Evolutionary conservation across 1,284 basidiomycete species (phyloP).

Genomic region (Cutaneotrichosporon cavernicola): DNA sequence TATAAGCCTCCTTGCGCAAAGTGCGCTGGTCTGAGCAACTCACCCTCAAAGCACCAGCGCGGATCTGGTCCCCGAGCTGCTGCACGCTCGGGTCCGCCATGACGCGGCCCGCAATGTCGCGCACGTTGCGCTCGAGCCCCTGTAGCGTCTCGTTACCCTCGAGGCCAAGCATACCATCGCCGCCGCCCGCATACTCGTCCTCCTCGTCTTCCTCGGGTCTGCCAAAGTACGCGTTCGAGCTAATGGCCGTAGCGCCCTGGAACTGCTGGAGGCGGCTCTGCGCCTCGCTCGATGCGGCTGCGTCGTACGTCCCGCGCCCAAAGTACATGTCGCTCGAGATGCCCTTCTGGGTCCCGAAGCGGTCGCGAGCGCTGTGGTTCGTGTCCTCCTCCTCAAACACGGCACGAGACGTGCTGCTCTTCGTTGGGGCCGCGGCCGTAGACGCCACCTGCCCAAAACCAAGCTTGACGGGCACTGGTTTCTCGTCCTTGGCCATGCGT

Average conservation of each 20-base stretch:
- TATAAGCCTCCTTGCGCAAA: too few relatives aligned
- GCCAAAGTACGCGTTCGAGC: constrained; percentile 93
- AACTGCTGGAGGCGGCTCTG: constrained; percentile 79
- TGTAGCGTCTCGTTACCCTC: constrained; percentile 64
- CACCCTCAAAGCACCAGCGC: constrained; percentile 82
- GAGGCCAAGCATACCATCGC: constrained; percentile 62
- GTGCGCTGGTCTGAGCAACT: constrained; percentile 28
- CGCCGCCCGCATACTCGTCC: constrained; percentile 49
- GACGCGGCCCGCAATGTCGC: constrained; percentile 73
- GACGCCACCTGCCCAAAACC: constrained; percentile 74
- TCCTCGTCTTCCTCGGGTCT: constrained; percentile 66
- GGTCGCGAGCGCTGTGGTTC: constrained; percentile 74
- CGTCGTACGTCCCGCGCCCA: constrained; percentile 83
- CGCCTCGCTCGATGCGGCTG: constrained; percentile 69
- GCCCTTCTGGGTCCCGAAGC: constrained; percentile 84
- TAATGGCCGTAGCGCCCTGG: constrained; percentile 89
- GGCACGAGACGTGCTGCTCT: constrained; percentile 10
- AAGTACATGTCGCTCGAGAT: constrained; percentile 99
- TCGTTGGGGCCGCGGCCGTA: constrained; percentile 56
- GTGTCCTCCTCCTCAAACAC: constrained; percentile 62
- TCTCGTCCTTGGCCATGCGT: constrained; percentile 38
- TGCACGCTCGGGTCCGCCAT: constrained; percentile 89
- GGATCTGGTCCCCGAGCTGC: constrained; percentile 77
- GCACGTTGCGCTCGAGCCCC: constrained; percentile 69
- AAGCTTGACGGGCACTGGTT: constrained; percentile 56